Conservation (phyloP, 192 early-diverging fungal species). For the Coemansia sp. region DNA sequence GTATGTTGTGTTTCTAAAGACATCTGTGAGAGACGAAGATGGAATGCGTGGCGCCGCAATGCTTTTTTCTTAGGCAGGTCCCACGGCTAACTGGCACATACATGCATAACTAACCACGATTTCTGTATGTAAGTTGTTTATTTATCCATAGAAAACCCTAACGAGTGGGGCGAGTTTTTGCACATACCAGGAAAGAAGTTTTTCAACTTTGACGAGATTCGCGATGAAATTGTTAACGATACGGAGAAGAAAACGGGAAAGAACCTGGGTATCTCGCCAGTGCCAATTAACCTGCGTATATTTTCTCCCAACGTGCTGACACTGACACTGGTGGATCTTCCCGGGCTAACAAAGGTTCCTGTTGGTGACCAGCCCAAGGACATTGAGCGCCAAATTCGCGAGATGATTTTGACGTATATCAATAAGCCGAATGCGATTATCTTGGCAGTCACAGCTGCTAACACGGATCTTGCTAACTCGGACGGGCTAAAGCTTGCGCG, state of each 20-base stretch:
- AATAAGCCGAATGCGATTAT: slow-evolving; percentile 98
- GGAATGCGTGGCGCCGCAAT: background rate
- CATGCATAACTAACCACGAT: slow-evolving; percentile 1
- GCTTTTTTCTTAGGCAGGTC: background rate
- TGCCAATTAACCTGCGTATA: slow-evolving; percentile 96
- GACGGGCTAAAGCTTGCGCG: slow-evolving; percentile 98
- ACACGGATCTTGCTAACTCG: slow-evolving; percentile 98
- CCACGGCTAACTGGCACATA: slow-evolving; percentile 1
- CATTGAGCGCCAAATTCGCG: slow-evolving; percentile 96
- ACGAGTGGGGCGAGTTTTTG: slow-evolving; percentile 99
- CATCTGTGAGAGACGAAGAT: background rate
- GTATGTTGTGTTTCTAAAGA: slow-evolving; percentile 23
- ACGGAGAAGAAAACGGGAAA: slow-evolving; percentile 86
- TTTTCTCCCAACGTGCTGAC: slow-evolving; percentile 98
- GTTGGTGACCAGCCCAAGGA: slow-evolving; percentile 99
- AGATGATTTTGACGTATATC: slow-evolving; percentile 98
- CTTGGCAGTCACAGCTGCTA: slow-evolving; percentile 95
- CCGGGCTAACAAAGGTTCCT: slow-evolving; percentile 98
- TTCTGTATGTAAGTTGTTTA: slow-evolving; percentile 2
- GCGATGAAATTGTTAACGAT: slow-evolving; percentile 91
- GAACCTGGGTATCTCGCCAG: slow-evolving; percentile 85
- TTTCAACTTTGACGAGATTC: slow-evolving; percentile 92
- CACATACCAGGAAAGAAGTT: slow-evolving; percentile 98
- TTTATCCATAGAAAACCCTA: slow-evolving; percentile 55
- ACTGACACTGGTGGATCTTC: slow-evolving; percentile 97